These are phyloP conservation scores for Dovyalis caffra DNA, from an alignment of 345 rosid species.

Conservation along the genomic window DNA sequence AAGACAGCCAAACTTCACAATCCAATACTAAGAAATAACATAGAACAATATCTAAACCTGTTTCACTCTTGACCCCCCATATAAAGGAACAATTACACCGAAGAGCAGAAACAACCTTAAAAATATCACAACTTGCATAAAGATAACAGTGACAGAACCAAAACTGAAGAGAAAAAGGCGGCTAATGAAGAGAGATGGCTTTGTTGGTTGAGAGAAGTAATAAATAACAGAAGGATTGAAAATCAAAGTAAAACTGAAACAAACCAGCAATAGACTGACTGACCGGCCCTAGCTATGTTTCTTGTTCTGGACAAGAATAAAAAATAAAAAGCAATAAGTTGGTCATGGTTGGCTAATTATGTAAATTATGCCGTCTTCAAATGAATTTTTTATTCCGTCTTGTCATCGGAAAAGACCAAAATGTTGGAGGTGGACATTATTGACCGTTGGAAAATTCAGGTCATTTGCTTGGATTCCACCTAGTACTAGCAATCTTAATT, in stretches of 20 bases:
- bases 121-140: not conserved
- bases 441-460: conserved; percentile 15
- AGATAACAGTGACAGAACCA: not conserved
- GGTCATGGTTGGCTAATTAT: not conserved
- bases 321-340: not conserved
- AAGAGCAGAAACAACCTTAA: not conserved
- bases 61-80: not conserved
- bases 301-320: not conserved
- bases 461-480: not conserved
- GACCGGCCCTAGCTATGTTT: not conserved
- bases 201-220: not conserved
- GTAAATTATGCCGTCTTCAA: conserved; percentile 19
- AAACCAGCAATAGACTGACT: not conserved
- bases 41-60: not conserved
- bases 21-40: not conserved
- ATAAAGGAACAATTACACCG: not conserved
- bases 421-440: not conserved
- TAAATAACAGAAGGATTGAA: too few species aligned
- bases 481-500: too few species aligned
- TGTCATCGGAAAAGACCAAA: not conserved
- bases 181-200: not conserved
- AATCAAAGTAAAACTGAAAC: too few species aligned
- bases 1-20: conserved; percentile 10
- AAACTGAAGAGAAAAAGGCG: not conserved
- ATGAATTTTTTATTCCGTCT: not conserved